Evolutionary conservation across 2,329 filamentous ascomycete species (phyloP).

Genomic region (Fusarium sp.): DNA sequence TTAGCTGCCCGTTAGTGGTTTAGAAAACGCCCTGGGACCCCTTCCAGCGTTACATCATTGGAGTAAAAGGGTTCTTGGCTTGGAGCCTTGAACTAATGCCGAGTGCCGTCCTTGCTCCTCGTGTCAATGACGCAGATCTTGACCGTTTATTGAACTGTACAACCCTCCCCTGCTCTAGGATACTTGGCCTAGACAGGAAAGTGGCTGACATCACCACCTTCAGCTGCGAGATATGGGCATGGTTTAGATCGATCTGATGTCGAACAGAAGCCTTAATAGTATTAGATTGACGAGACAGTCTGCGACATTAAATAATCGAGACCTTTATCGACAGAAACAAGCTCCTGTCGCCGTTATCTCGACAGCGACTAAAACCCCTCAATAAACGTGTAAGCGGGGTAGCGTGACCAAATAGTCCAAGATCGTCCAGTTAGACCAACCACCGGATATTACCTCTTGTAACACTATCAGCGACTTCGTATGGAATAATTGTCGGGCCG

Average conservation of each 20-base stretch:
- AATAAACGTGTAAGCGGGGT: constrained; percentile 15
- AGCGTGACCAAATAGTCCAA: constrained; percentile 15
- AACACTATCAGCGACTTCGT: not conserved
- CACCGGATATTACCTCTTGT: constrained; percentile 15
- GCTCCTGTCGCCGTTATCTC: not conserved
- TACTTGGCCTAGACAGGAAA: constrained; percentile 6
- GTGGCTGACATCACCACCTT: constrained; percentile 10
- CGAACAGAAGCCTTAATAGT: constrained; percentile 1
- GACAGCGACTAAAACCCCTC: constrained; percentile 4
- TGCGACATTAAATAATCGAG: not conserved
- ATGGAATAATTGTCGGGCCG: constrained; percentile 33
- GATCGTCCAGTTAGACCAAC: constrained; percentile 21
- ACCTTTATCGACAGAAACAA: not conserved
- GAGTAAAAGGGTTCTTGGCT: not conserved
- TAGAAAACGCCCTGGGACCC: not conserved
- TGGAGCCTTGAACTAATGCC: not conserved
- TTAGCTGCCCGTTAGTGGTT: not conserved
- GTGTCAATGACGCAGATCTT: constrained; percentile 15
- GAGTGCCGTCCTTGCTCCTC: not conserved
- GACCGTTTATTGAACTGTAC: constrained; percentile 1
- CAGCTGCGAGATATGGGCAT: not conserved
- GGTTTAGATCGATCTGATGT: not conserved
- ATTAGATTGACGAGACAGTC: not conserved
- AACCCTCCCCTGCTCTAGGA: constrained; percentile 9
- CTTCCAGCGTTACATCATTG: not conserved